Evolutionary conservation across 768 basidiomycete species (phyloP).

Genomic region (Chalciporus piperatus): DNA sequence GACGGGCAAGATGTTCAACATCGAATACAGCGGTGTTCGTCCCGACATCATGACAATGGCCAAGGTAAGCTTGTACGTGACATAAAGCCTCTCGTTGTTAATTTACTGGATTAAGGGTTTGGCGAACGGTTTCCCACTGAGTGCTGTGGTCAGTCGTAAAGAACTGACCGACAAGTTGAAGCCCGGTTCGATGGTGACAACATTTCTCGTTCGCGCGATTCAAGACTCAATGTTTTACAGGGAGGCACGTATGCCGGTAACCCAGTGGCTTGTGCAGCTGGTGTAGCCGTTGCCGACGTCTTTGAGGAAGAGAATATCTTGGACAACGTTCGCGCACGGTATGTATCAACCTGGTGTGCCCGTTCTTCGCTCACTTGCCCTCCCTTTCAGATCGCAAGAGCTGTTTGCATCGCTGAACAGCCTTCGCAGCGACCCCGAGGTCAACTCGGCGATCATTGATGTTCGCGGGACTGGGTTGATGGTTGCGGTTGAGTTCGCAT

Average conservation of each 20-base stretch:
- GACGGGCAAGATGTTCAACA: constrained; percentile 79
- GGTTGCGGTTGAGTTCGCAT: constrained; percentile 79
- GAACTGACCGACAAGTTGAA: constrained; percentile 76
- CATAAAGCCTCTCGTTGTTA: not conserved
- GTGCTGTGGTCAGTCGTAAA: constrained; percentile 76
- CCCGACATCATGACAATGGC: constrained; percentile 91
- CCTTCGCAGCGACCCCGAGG: constrained; percentile 50
- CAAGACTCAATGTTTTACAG: constrained; percentile 33
- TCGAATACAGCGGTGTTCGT: constrained; percentile 77
- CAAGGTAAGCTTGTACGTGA: constrained; percentile 50
- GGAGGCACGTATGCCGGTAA: constrained; percentile 94
- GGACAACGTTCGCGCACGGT: constrained; percentile 75
- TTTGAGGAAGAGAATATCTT: constrained; percentile 81
- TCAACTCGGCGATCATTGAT: constrained; percentile 69
- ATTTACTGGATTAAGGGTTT: constrained; percentile 49
- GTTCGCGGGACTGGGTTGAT: constrained; percentile 89
- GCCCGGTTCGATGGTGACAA: constrained; percentile 73
- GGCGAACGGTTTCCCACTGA: constrained; percentile 92
- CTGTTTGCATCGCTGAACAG: constrained; percentile 59
- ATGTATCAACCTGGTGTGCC: constrained; percentile 10
- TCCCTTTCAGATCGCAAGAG: constrained; percentile 59
- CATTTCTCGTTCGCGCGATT: not conserved
- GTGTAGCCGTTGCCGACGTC: constrained; percentile 73
- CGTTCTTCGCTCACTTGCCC: constrained; percentile 3
- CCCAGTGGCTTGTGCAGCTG: constrained; percentile 89